phyloP scores from a whole-genome alignment of 2,329 filamentous ascomycete species.

The Colletotrichum kahawae region DNA sequence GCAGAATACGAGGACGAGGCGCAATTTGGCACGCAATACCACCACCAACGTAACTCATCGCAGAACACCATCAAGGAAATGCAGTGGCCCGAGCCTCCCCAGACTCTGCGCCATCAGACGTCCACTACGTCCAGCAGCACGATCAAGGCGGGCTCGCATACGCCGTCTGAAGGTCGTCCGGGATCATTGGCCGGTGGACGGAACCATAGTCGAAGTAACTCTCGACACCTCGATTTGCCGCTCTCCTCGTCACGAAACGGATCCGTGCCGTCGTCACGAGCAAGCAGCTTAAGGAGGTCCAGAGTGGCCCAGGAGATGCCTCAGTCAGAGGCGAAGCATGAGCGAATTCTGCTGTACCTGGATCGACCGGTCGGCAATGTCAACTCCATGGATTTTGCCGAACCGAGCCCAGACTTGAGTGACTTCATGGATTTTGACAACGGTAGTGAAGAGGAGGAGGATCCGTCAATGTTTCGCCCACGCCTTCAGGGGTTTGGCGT shows the following conservation, averaged over 20 bases:
- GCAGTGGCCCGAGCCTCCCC: slow-evolving; percentile 13
- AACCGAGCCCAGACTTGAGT: slow-evolving; percentile 41
- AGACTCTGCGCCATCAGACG: slow-evolving; percentile 18
- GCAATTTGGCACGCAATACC: not conserved
- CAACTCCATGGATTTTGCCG: slow-evolving; percentile 30
- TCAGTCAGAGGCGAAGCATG: slow-evolving; percentile 25
- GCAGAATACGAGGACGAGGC: slow-evolving; percentile 45
- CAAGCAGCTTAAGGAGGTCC: not conserved
- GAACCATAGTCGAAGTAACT: not conserved
- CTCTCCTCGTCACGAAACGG: not conserved
- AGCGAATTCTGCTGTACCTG: slow-evolving; percentile 36
- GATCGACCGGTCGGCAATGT: slow-evolving; percentile 31
- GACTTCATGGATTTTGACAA: slow-evolving; percentile 42
- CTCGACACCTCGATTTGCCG: not conserved
- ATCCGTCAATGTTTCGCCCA: not conserved
- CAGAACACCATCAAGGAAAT: slow-evolving; percentile 18
- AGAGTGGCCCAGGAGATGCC: not conserved
- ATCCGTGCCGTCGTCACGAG: not conserved
- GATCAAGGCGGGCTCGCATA: slow-evolving; percentile 6
- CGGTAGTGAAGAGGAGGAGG: slow-evolving; percentile 24
- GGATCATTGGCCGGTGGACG: not conserved
- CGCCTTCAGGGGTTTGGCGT: not conserved
- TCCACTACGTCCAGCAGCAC: slow-evolving; percentile 22
- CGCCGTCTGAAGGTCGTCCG: not conserved
- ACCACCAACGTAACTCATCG: slow-evolving; percentile 16